These are phyloP conservation scores for Monosporascus ibericus DNA, from an alignment of 2,329 filamentous ascomycete species.

Conservation along the genomic window DNA sequence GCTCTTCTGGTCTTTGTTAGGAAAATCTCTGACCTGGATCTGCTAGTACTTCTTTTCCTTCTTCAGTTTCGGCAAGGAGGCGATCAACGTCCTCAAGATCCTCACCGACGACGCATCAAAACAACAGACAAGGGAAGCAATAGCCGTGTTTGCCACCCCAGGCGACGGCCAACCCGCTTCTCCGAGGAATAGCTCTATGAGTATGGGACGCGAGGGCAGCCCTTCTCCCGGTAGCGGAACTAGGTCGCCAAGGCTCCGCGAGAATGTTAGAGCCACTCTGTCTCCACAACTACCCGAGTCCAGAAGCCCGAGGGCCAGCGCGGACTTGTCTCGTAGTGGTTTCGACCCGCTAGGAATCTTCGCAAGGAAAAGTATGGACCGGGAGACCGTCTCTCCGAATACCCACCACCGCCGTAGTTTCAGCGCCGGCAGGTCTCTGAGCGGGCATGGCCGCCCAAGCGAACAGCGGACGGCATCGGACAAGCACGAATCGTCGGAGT, in stretches of 20 bases:
- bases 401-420: slow-evolving; percentile 52
- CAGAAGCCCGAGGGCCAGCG: slow-evolving; percentile 48
- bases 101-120: slow-evolving; percentile 61
- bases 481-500: slow-evolving; percentile 63
- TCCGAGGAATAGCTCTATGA: slow-evolving; percentile 11
- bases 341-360: slow-evolving; percentile 46
- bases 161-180: slow-evolving; percentile 1
- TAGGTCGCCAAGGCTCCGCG: slow-evolving; percentile 39
- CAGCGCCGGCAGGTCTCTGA: slow-evolving; percentile 51
- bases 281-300: slow-evolving; percentile 43
- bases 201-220: slow-evolving; percentile 4
- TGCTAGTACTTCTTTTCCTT: slow-evolving; percentile 93
- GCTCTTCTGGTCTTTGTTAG: background rate
- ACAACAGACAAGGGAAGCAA: slow-evolving; percentile 30
- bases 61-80: slow-evolving; percentile 79
- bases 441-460: slow-evolving; percentile 36
- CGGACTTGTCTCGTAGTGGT: slow-evolving; percentile 45
- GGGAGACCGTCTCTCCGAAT: slow-evolving; percentile 36
- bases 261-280: slow-evolving; percentile 57
- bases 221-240: slow-evolving; percentile 14
- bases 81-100: slow-evolving; percentile 68
- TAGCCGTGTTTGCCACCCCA: slow-evolving; percentile 5
- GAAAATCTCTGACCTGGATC: slow-evolving; percentile 16
- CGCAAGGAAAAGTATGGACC: slow-evolving; percentile 46
- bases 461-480: slow-evolving; percentile 42